Evolutionary conservation across 805 yeast species (phyloP).

Genomic region (Alloascoidea hylecoeti): DNA sequence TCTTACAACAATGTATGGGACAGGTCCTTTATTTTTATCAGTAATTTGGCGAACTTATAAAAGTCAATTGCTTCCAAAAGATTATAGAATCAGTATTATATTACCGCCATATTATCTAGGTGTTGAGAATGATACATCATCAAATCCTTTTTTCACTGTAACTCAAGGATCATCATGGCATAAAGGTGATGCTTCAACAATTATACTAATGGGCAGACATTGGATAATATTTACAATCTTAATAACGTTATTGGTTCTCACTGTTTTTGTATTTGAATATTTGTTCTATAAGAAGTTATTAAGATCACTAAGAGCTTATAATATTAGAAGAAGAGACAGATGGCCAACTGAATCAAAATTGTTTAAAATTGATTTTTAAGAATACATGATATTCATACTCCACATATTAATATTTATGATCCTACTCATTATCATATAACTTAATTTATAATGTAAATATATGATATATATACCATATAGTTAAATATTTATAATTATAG

Average conservation of each 20-base stretch:
- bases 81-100: slow-evolving; percentile 53
- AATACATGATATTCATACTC: too few relatives aligned
- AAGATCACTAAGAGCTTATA: too few relatives aligned
- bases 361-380: too few relatives aligned
- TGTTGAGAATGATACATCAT: slow-evolving; percentile 46
- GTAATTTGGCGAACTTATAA: slow-evolving; percentile 82
- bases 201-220: slow-evolving; percentile 63
- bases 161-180: slow-evolving; percentile 91
- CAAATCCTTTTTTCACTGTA: slow-evolving; percentile 39
- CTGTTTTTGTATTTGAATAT: background rate
- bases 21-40: slow-evolving; percentile 82
- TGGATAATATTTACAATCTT: slow-evolving; percentile 55
- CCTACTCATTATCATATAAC: too few relatives aligned
- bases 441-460: too few relatives aligned
- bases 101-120: too few relatives aligned
- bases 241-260: slow-evolving; percentile 47
- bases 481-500: too few relatives aligned
- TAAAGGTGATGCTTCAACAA: slow-evolving; percentile 68
- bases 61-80: slow-evolving; percentile 56
- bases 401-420: too few relatives aligned
- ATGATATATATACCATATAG: too few relatives aligned
- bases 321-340: too few relatives aligned
- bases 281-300: too few relatives aligned
- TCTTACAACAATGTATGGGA: slow-evolving; percentile 82
- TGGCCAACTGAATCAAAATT: too few relatives aligned